These are phyloP conservation scores for Stylonectria norvegica DNA, from an alignment of 2,329 filamentous ascomycete genomes.

Conservation along the genomic window DNA sequence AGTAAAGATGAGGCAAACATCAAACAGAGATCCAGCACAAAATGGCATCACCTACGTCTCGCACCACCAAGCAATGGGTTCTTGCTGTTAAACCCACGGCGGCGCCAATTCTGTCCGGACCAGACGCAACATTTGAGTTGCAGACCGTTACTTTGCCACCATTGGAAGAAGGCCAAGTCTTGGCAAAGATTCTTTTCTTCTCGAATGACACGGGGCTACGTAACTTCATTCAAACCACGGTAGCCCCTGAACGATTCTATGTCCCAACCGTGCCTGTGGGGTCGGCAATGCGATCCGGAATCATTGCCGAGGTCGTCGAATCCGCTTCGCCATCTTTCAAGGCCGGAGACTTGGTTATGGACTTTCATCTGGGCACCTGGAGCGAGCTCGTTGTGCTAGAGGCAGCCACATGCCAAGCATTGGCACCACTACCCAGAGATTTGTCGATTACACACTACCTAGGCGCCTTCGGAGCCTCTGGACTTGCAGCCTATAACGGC, in stretches of 20 bases:
- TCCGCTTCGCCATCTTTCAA: constrained; percentile 24
- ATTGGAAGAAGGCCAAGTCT: constrained; percentile 26
- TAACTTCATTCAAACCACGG: constrained; percentile 29
- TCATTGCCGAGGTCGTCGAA: constrained; percentile 29
- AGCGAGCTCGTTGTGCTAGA: constrained; percentile 27
- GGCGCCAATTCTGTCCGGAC: constrained; percentile 24
- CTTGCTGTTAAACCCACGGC: constrained; percentile 26
- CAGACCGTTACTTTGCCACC: constrained; percentile 23
- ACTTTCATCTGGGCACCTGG: constrained; percentile 29
- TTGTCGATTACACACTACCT: constrained; percentile 27
- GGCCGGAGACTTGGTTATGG: constrained; percentile 26
- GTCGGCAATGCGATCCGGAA: constrained; percentile 27
- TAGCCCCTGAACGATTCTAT: constrained; percentile 28
- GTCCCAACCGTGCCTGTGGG: constrained; percentile 27
- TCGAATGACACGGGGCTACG: constrained; percentile 29
- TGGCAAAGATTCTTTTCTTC: constrained; percentile 27
- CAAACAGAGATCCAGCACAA: too few relatives aligned
- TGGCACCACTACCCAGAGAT: constrained; percentile 21
- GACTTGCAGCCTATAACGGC: constrained; percentile 26
- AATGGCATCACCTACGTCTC: too few relatives aligned
- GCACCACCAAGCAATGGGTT: constrained; percentile 33
- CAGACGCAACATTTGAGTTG: constrained; percentile 27
- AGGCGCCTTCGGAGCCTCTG: constrained; percentile 28
- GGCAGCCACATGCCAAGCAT: constrained; percentile 22
- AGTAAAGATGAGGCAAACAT: too few relatives aligned